Percentiles rank a stretch among this genome's conserved stretches.
Evolutionary conservation across 768 basidiomycete species (phyloP).

Genomic region (Infundibulicybe gibba): DNA sequence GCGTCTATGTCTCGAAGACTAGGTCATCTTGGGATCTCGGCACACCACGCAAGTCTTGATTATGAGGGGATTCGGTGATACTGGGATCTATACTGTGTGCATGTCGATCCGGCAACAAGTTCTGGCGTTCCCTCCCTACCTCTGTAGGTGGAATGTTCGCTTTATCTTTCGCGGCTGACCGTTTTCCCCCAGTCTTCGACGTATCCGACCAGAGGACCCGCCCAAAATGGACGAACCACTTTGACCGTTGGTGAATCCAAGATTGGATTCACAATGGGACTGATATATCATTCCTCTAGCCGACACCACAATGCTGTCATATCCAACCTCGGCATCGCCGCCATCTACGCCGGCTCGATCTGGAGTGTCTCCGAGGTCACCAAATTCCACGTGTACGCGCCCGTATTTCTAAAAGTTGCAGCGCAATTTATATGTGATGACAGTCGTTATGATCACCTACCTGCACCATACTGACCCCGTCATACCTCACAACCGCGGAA

Average conservation of each 20-base stretch:
- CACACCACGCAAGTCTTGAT: constrained; percentile 11
- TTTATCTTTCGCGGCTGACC: constrained; percentile 7
- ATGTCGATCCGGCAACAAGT: constrained; percentile 37
- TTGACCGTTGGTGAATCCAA: constrained; percentile 18
- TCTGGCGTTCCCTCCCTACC: constrained; percentile 40
- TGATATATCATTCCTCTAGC: constrained; percentile 16
- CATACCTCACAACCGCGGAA: constrained; percentile 44
- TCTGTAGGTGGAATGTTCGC: constrained; percentile 20
- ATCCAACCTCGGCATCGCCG: constrained; percentile 32
- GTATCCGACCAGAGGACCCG: constrained; percentile 32
- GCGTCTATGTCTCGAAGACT: constrained; percentile 19
- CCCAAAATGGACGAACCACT: constrained; percentile 39
- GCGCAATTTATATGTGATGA: background rate
- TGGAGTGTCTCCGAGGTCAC: constrained; percentile 21
- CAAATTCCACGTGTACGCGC: constrained; percentile 17
- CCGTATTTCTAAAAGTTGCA: background rate
- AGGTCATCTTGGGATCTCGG: constrained; percentile 29
- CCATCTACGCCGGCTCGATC: constrained; percentile 17
- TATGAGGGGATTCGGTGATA: constrained; percentile 39
- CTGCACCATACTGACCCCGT: constrained; percentile 39
- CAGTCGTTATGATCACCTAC: background rate
- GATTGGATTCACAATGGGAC: background rate
- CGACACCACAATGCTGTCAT: constrained; percentile 23
- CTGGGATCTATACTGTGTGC: constrained; percentile 35
- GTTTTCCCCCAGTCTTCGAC: constrained; percentile 27